These are phyloP conservation scores for Rhynchosporium agropyri DNA, from an alignment of 2,329 filamentous ascomycete species.

Conservation along the genomic window DNA sequence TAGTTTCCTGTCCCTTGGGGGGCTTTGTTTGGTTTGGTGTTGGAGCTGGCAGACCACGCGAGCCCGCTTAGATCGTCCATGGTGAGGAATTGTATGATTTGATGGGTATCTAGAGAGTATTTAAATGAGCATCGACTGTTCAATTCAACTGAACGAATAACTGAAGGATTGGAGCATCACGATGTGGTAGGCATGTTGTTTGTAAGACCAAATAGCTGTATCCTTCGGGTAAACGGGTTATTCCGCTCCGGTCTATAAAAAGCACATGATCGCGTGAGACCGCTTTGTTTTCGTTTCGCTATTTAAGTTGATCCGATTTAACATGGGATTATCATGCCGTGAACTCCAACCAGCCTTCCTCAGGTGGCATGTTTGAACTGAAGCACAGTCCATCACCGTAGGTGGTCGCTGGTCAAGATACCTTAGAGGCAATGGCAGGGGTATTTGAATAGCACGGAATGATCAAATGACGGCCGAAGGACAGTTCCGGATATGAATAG, in stretches of 20 bases:
- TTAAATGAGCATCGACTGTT: background rate
- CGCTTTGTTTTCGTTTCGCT: background rate
- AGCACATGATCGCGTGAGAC: background rate
- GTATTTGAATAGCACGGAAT: too few relatives aligned
- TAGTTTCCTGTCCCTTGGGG: conserved; percentile 48
- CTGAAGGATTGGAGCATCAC: too few relatives aligned
- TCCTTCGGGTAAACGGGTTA: background rate
- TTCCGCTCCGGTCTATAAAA: background rate
- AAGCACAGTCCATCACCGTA: too few relatives aligned
- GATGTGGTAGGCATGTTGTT: background rate
- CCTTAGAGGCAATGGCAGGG: too few relatives aligned
- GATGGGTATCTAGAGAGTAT: conserved; percentile 8
- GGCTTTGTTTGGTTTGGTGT: conserved; percentile 46
- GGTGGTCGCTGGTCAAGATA: too few relatives aligned
- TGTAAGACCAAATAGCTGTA: background rate
- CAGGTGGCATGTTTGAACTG: too few relatives aligned
- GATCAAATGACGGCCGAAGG: too few relatives aligned
- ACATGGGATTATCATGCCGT: too few relatives aligned
- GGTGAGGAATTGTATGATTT: conserved; percentile 15
- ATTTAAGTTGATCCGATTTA: too few relatives aligned
- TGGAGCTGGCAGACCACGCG: conserved; percentile 55
- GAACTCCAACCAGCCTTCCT: too few relatives aligned
- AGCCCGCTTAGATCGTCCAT: conserved; percentile 67
- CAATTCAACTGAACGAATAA: too few relatives aligned
- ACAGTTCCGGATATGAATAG: too few relatives aligned